Evolutionary conservation across 2,329 filamentous ascomycete species (phyloP), one percentile per base, ranked within the genome.

Genomic region (Apiospora kogelbergensis): DNA sequence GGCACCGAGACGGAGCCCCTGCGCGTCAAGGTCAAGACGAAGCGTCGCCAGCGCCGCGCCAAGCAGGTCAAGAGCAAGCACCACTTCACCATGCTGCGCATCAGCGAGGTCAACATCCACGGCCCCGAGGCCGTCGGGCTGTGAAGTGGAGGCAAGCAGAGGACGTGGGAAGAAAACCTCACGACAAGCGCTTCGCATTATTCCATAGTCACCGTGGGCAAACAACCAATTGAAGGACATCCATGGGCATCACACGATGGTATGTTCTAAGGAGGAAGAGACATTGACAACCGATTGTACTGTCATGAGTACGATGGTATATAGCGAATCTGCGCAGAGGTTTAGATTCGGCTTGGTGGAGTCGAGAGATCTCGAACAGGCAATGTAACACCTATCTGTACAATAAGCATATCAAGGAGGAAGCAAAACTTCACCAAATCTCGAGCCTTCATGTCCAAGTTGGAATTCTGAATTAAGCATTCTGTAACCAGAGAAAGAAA

Each of bases 1-100:
- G 95, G 94, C 6, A 89, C 92, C 7, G 96, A 98, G 82, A 88
- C 89, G 69, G 93, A 95, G 83, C 93, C 93, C 42, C 80, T 95
- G 83, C 85, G 93, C 69, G 83, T 90, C 74, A 93, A 93, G 83
- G 85, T 93, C 82, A 95, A 95, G 88, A 95, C 88, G 75, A 95
- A 94, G 88, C 83, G 90, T 84, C 92, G 89, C 76, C 91, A 91
- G 80, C 84, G 93, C 77, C 86, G 91, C 78, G 86, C 88, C 65
- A 93, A 90, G 84, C 89, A 87, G 70, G 91, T 96, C 11, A 91
- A 87, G 83, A 98, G 94, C 85, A 98, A 99, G 87, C 93, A 97
- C 79, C 87, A 89, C 76, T 97, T 92, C 81, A 99, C 96, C 2
- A 88, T 97, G 26, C 78, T 99, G 81, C 87, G 90, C 77, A 92